Evolutionary conservation across 106 monocot genomes (phyloP).

Genomic region (Narthecium ossifragum): DNA sequence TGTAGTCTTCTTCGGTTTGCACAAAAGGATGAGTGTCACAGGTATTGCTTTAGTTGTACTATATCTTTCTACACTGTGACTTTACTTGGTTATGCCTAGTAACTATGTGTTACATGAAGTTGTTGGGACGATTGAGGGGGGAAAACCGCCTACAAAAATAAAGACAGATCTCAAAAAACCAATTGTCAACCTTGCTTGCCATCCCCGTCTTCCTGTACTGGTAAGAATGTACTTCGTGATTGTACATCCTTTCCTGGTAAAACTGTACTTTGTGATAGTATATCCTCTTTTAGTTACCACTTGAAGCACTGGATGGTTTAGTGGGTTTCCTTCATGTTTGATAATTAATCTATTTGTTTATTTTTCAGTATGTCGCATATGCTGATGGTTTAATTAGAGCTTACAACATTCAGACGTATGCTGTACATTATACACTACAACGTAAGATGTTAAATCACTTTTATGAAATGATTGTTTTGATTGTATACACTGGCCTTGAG

Average conservation of each 20-base stretch:
- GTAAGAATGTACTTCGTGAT: conserved; percentile 27
- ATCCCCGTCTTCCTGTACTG: conserved; percentile 92
- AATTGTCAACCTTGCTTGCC: conserved; percentile 93
- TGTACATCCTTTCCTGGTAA: not conserved
- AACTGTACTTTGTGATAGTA: not conserved
- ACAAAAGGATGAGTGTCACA: conserved; percentile 96
- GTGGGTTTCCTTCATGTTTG: too few relatives aligned
- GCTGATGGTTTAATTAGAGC: conserved; percentile 95
- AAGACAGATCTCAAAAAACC: conserved; percentile 99
- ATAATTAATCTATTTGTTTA: conserved; percentile 1
- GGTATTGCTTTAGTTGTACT: conserved; percentile 33
- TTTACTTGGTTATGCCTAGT: conserved; percentile 1
- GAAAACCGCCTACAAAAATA: conserved; percentile 83
- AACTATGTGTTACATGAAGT: conserved; percentile 32
- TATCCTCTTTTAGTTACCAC: too few relatives aligned
- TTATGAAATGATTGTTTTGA: conserved; percentile 5
- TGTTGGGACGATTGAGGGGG: conserved; percentile 95
- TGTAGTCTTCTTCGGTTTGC: conserved; percentile 96
- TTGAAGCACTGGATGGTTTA: too few relatives aligned
- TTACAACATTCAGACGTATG: conserved; percentile 98
- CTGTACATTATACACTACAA: conserved; percentile 89
- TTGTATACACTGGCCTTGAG: not conserved
- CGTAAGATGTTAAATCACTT: conserved; percentile 41
- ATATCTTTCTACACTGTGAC: not conserved
- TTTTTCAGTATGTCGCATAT: conserved; percentile 87